Evolutionary conservation across 495 filamentous ascomycete species (phyloP).

Genomic region (Symbiotaphrina buchneri): DNA sequence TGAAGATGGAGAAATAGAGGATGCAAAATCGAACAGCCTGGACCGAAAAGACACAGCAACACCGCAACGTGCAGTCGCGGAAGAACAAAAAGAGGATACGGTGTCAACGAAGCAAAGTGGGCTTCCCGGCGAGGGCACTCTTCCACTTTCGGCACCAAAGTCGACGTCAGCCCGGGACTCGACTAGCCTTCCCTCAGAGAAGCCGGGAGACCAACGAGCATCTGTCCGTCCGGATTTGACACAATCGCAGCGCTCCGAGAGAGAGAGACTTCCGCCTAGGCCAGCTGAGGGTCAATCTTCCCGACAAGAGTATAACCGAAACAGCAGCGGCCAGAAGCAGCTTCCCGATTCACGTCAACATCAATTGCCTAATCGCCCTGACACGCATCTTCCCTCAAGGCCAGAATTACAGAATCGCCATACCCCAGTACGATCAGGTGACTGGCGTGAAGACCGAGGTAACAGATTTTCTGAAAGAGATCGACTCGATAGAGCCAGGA

Average conservation of each 20-base stretch:
- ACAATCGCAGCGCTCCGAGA: neutral
- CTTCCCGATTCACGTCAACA: slow-evolving; percentile 1
- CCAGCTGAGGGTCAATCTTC: neutral
- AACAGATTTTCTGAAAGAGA: slow-evolving; percentile 3
- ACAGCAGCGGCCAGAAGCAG: too few species aligned
- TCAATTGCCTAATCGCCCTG: slow-evolving; percentile 4
- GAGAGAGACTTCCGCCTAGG: neutral
- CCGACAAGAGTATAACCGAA: too few species aligned
- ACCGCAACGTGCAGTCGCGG: slow-evolving; percentile 6
- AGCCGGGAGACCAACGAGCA: neutral
- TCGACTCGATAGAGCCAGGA: slow-evolving; percentile 1
- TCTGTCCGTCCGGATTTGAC: too few species aligned
- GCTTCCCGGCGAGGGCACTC: neutral
- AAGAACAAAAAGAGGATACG: neutral
- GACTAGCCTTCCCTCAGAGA: neutral
- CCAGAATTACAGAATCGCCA: slow-evolving; percentile 1
- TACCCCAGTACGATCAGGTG: slow-evolving; percentile 2
- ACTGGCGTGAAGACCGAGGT: slow-evolving; percentile 3
- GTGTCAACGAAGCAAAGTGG: neutral
- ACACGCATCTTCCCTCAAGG: slow-evolving; percentile 1
- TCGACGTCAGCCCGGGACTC: neutral
- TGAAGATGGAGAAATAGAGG: slow-evolving; percentile 18
- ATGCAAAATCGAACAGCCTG: slow-evolving; percentile 6
- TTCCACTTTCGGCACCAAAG: neutral
- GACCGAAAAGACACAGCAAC: slow-evolving; percentile 5